Base-by-base conservation (phyloP, 106 monocot species). In the Allium cepa region DNA sequence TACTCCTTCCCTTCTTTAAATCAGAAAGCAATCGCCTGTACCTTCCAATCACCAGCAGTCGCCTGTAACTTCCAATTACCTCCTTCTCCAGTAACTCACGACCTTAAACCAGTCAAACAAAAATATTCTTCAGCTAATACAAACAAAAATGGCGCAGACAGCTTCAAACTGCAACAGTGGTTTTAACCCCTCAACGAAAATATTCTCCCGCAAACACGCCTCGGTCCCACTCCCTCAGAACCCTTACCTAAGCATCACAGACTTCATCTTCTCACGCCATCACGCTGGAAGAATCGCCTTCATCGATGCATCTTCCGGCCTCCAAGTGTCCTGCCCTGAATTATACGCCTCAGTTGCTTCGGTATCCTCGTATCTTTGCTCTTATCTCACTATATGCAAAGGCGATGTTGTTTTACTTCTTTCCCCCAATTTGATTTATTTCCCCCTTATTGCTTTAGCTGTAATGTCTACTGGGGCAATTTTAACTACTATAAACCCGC, bases 401-500 rank as follows among this genome's bases (percentile, higher is more conserved):
- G 79, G 80, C 63, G 53, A 86, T 10, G 91, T 89, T 45, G 84
- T 86, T 62, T 83, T 96, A 71, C 70, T 96, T 78, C 78, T 91
- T 71, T 86, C 96, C 49, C 96, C 91, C 16, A 88, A 88, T 69
- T 88, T 86, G 55, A 36, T 92, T 73, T 62, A 79, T 80, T 88
- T 96, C 88, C 92, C 91, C 69, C 70, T 92, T 69, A 83, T 82
- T 77, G 50, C 85, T 72, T 88, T 96, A 67, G 81, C 96, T 46
- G 91, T 86, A 53, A 73, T 92, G 77, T 92, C 91, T 55, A 74
- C 88, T 62, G 91, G 96, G 49, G 88, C 85, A 64, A 75, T 96
- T 57, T 73, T 96, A 73, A 96, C 96, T 77, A 91, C 96, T 71
- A 75, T 84, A 70, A 96, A 96, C 76, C 96, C 91, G n/a, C 83